phyloP scores from a whole-genome alignment of 352 stramenopile species.

The Phytophthora parvispora region DNA sequence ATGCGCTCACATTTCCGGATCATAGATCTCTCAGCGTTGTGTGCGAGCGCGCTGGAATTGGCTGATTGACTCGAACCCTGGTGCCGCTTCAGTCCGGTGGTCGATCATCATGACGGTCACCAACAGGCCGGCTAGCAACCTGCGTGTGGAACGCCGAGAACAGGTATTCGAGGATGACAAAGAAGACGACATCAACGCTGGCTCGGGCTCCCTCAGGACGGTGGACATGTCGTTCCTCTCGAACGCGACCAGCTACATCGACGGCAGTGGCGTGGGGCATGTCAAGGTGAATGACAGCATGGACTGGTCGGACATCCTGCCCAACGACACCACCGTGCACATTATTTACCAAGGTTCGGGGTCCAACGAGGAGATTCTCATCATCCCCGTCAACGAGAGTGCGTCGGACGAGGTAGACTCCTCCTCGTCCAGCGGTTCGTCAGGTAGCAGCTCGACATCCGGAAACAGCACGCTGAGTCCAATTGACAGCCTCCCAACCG shows the following conservation, averaged over 20 bases:
- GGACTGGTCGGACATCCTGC: constrained; percentile 48
- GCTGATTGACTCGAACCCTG: constrained; percentile 9
- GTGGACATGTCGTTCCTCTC: constrained; percentile 45
- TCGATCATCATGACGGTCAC: constrained; percentile 18
- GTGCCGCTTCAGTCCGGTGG: constrained; percentile 4
- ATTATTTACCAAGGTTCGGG: constrained; percentile 52
- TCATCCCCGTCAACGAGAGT: constrained; percentile 35
- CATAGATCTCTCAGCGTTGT: constrained; percentile 21
- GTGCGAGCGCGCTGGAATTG: constrained; percentile 1
- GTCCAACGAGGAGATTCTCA: constrained; percentile 41
- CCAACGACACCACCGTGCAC: constrained; percentile 51
- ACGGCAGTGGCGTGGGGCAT: constrained; percentile 36
- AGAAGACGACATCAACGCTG: neutral
- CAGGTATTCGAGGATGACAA: constrained; percentile 15
- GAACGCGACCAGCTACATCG: constrained; percentile 37
- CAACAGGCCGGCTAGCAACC: neutral
- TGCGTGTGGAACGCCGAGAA: constrained; percentile 2
- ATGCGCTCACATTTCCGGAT: constrained; percentile 15
- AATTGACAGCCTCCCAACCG: constrained; percentile 29
- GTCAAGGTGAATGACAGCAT: constrained; percentile 40
- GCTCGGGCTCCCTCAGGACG: constrained; percentile 12
- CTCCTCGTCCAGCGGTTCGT: constrained; percentile 21
- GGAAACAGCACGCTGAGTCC: constrained; percentile 15
- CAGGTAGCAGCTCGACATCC: constrained; percentile 21
- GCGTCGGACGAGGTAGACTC: constrained; percentile 12